Base-by-base conservation (phyloP, 805 yeast species). In the Saturnispora besseyi region DNA sequence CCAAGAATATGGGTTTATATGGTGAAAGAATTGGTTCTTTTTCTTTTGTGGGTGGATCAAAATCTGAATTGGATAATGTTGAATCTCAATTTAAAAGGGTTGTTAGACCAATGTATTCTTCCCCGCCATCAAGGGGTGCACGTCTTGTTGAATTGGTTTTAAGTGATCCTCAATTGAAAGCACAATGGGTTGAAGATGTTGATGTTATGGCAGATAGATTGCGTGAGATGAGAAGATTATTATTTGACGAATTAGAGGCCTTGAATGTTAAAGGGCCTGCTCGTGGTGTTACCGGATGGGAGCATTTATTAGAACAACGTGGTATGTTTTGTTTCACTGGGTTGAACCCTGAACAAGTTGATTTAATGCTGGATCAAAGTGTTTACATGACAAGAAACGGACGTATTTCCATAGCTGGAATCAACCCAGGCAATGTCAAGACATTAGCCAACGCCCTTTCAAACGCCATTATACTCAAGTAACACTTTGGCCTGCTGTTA, bases 321-420 rank as follows among this genome's bases (percentile, higher is more conserved):
- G 99, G 99, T 59, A 91, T 91, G 98, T 91, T 91, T 70, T 87
- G 91, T 60, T 91, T 77, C 73, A 90, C 97, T 33, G 96, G 96
- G 7, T 75, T 91, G 54, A 64, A 68, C 31, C 72, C 78, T 42
- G 79, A 77, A 45, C 95, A 89, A 69, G 91, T 87, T 45, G 73
- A 78, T 51, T 69, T 73, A 54, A 74, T 91, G 61, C 72, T 76
- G 38, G 72, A 76, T 46, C 81, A 87, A 65, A 80, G 87, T 15
- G 83, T 91, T 37, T 91, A 91, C 66, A 79, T 93, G 59, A 88
- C 96, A 29, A 76, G 80, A 54, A 93, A 89, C 66, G 98, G 98
- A 36, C 82, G 99, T 64, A 80, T 91, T 64, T 84, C 95, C 47
- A 80, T 91, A 62, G 87, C 96, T 40, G 98, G 98, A 36, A 75